phyloP scores from a whole-genome alignment of 768 basidiomycete species.

The Rossbeevera mucosa region DNA sequence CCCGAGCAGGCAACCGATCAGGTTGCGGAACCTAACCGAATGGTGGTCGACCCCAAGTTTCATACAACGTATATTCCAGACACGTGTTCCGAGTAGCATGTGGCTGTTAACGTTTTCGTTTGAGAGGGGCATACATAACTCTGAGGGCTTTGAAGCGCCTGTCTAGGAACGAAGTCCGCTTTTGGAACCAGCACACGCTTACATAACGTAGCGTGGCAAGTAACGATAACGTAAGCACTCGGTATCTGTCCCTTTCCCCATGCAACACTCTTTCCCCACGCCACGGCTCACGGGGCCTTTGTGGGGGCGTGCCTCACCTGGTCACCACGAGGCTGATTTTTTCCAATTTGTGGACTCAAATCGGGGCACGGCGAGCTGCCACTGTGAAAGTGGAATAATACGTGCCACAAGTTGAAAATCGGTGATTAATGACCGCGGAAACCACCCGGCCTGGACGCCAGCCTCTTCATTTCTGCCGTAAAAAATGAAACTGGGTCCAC shows the following conservation, averaged over 20 bases:
- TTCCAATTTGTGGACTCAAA: slow-evolving; percentile 3
- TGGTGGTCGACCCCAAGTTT: background rate
- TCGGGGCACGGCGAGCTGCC: background rate
- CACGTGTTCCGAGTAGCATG: slow-evolving; percentile 38
- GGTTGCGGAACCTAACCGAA: background rate
- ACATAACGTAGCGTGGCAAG: background rate
- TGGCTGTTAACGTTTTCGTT: background rate
- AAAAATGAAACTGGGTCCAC: slow-evolving; percentile 1
- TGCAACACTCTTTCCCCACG: background rate
- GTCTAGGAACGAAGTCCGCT: slow-evolving; percentile 26
- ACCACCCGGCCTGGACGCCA: background rate
- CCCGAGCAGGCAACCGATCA: slow-evolving; percentile 4
- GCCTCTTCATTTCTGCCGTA: background rate
- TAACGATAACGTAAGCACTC: background rate
- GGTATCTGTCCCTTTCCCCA: background rate
- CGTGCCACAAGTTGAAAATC: no score
- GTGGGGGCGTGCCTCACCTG: background rate
- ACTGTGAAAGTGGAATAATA: no score
- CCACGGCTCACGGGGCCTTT: slow-evolving; percentile 38
- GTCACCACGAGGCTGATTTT: slow-evolving; percentile 12
- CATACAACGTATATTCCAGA: slow-evolving; percentile 24
- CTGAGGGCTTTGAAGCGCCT: background rate
- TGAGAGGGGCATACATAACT: background rate
- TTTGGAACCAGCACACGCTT: slow-evolving; percentile 42
- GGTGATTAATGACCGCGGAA: no score